Evolutionary conservation across 225 moss, liverwort and hornwort species (phyloP).

Genomic region (Thuidium tamariscinum): DNA sequence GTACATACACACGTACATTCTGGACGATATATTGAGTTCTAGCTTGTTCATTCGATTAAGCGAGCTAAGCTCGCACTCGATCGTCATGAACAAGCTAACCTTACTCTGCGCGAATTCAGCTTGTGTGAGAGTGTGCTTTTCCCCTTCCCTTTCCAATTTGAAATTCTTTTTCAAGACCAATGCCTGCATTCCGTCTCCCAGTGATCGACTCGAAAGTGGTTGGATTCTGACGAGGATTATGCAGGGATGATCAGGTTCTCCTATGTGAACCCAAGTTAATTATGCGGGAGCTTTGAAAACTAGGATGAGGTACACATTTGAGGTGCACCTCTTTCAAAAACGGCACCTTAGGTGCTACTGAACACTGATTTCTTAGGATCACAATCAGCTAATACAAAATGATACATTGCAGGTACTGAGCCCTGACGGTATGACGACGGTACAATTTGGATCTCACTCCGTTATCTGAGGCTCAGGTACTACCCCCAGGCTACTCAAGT

Average conservation of each 20-base stretch:
- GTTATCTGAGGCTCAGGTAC: background rate
- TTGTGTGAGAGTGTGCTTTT: background rate
- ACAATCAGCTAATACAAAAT: background rate
- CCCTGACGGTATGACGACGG: background rate
- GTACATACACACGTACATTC: background rate
- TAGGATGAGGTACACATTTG: background rate
- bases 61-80: background rate
- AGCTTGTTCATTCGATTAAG: background rate
- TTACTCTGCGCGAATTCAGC: background rate
- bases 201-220: background rate
- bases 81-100: background rate
- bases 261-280: no score
- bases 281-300: background rate
- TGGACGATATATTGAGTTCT: background rate
- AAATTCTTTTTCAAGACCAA: background rate
- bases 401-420: no score
- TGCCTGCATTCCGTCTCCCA: background rate
- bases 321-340: background rate
- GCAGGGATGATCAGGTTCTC: background rate
- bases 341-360: background rate
- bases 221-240: background rate
- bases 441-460: background rate
- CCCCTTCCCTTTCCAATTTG: background rate
- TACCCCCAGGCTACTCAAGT: background rate
- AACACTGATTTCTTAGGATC: background rate